phyloP scores from a whole-genome alignment of 495 filamentous ascomycete genomes.

The Podospora sp. region DNA sequence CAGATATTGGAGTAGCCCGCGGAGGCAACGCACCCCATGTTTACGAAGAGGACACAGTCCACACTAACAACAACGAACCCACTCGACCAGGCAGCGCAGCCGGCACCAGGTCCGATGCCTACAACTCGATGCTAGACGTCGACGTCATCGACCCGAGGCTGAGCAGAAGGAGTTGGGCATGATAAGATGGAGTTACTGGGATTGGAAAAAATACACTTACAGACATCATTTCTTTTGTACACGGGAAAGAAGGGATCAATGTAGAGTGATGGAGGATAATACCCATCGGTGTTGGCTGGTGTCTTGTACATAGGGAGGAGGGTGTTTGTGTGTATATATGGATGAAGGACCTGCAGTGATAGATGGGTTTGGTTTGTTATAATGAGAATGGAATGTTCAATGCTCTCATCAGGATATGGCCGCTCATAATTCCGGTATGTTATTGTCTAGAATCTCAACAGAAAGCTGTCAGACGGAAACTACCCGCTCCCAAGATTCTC shows the following conservation, averaged over 20 bases:
- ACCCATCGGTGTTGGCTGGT: not conserved
- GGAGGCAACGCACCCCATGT: no score
- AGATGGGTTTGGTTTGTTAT: no score
- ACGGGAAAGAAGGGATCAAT: not conserved
- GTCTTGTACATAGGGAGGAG: no score
- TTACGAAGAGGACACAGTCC: no score
- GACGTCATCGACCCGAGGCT: not conserved
- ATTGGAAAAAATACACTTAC: not conserved
- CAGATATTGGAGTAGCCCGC: not conserved
- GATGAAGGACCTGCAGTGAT: no score
- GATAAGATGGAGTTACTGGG: not conserved
- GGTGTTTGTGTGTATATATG: no score
- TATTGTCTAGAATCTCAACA: no score
- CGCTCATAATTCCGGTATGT: no score
- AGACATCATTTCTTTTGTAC: not conserved
- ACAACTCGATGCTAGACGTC: not conserved
- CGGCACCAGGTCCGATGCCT: not conserved
- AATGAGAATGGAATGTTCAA: no score
- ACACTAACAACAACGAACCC: not conserved
- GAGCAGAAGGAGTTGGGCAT: not conserved
- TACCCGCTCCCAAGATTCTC: no score
- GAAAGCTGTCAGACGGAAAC: no score
- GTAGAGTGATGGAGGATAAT: not conserved
- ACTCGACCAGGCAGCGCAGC: not conserved
- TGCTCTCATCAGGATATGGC: no score